Evolutionary conservation across 352 stramenopile species (phyloP).

Genomic region (Phytophthora tubulina): DNA sequence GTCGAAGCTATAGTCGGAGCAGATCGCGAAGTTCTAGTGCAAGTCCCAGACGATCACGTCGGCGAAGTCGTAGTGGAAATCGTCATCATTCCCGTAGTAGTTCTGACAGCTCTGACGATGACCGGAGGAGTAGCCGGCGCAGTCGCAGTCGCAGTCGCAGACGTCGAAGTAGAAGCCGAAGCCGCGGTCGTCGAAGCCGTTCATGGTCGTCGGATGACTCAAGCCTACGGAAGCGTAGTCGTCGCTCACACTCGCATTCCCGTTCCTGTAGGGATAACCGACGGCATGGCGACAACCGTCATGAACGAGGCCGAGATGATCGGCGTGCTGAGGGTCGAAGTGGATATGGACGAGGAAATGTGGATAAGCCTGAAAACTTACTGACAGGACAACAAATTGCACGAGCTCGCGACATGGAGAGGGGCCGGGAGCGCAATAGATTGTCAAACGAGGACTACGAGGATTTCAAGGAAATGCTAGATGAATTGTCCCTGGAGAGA

Average conservation of each 20-base stretch:
- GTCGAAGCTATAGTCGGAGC: slow-evolving; percentile 45
- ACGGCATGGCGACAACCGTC: slow-evolving; percentile 15
- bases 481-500: slow-evolving; percentile 65
- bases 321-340: slow-evolving; percentile 13
- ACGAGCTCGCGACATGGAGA: slow-evolving; percentile 69
- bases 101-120: slow-evolving; percentile 30
- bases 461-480: slow-evolving; percentile 58
- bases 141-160: slow-evolving; percentile 9
- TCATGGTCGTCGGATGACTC: slow-evolving; percentile 42
- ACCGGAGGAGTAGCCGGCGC: slow-evolving; percentile 13
- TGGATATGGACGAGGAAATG: background rate
- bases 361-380: slow-evolving; percentile 39
- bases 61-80: slow-evolving; percentile 41
- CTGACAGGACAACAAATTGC: slow-evolving; percentile 82
- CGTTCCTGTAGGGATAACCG: slow-evolving; percentile 21
- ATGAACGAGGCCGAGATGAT: slow-evolving; percentile 20
- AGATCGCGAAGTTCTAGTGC: slow-evolving; percentile 47
- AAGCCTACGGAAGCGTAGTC: slow-evolving; percentile 24
- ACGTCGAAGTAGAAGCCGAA: slow-evolving; percentile 37
- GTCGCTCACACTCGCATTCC: slow-evolving; percentile 31
- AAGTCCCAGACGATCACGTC: slow-evolving; percentile 35
- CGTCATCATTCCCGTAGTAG: slow-evolving; percentile 40
- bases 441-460: slow-evolving; percentile 65
- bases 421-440: slow-evolving; percentile 62
- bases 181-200: slow-evolving; percentile 32